Evolutionary conservation across 2,329 filamentous ascomycete genomes (phyloP), one percentile per base, ranked within the genome.

Genomic region (Ascochyta viciae-villosae): DNA sequence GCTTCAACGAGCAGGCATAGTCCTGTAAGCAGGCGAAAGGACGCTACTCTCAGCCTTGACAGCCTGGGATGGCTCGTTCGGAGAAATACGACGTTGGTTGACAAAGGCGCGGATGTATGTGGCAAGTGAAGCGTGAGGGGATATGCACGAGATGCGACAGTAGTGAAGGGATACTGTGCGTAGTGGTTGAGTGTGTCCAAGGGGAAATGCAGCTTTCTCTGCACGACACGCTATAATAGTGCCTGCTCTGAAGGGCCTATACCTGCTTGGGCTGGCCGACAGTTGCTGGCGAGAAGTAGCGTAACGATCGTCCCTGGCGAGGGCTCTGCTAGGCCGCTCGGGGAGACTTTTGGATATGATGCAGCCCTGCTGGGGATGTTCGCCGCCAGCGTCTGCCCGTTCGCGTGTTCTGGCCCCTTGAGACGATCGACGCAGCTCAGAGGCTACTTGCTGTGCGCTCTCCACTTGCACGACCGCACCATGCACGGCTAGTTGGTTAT

Each of bases 401-500:
- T 62, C 62, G 50, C 62, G 59, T 60, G 65, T 71, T 72, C 68
- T 73, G 67, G 70, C 67, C 71, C 29, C 70, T 67, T 72, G 70
- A 73, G 70, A 68, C 68, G 71, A 74, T 74, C 70, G 64, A 62
- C 68, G 67, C 61, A 59, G 35, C 56, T 57, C 54, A 50, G 41
- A 37, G 48, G 51, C 5, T 40, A 42, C 52, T 56, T 57, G 40
- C 62, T 63, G 51, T 55, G 42, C 47, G 40, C 55, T 57, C 64
- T 59, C 67, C 62, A 64, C 64, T 52, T 50, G 45, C 60, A 50
- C 54, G 39, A 63, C 63, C 60, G 67, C 68, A 66, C 68, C 65
- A 71, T 67, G 53, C 56, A 50, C 53, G 60, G 53, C 57, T 48
- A 46, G 51, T 60, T 63, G 64, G 68, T 55, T 48, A 47, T 39